Evolutionary conservation across 805 yeast species (phyloP).

Genomic region (Nakazawaea pomicola): DNA sequence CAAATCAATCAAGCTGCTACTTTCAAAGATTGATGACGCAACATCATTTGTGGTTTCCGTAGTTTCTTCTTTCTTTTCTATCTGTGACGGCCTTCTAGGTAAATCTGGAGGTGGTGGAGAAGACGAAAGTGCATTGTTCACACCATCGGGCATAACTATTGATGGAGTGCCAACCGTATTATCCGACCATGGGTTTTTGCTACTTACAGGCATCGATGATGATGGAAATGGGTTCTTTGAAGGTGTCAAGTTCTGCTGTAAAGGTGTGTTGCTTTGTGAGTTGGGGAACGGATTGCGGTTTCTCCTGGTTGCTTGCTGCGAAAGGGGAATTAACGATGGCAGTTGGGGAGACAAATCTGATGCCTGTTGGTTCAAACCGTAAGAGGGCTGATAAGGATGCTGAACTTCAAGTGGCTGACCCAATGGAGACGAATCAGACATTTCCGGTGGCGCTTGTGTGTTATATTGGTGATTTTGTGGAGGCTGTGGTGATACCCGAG

Average conservation of each 20-base stretch:
- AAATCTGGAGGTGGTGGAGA: neutral
- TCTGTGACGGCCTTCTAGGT: conserved; percentile 4
- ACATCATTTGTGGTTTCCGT: neutral
- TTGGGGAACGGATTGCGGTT: conserved; percentile 5
- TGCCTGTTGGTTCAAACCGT: too few species aligned
- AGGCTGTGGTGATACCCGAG: too few species aligned
- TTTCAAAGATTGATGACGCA: neutral
- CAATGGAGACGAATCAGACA: too few species aligned
- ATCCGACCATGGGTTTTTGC: neutral
- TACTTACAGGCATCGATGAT: neutral
- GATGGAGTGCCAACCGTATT: neutral
- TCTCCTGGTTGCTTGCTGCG: neutral
- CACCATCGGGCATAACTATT: neutral
- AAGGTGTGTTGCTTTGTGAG: neutral
- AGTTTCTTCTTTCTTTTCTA: neutral
- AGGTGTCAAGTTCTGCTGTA: too few species aligned
- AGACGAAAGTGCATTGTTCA: neutral
- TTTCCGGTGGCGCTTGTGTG: too few species aligned
- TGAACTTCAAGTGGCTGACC: too few species aligned
- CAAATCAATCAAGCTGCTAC: conserved; percentile 5
- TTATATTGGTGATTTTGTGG: too few species aligned
- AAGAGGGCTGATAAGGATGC: too few species aligned
- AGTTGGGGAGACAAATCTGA: too few species aligned
- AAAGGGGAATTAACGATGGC: too few species aligned
- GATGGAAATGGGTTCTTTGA: conserved; percentile 6